phyloP scores from a whole-genome alignment of 1,284 basidiomycete genomes.

The Cerrena zonata region DNA sequence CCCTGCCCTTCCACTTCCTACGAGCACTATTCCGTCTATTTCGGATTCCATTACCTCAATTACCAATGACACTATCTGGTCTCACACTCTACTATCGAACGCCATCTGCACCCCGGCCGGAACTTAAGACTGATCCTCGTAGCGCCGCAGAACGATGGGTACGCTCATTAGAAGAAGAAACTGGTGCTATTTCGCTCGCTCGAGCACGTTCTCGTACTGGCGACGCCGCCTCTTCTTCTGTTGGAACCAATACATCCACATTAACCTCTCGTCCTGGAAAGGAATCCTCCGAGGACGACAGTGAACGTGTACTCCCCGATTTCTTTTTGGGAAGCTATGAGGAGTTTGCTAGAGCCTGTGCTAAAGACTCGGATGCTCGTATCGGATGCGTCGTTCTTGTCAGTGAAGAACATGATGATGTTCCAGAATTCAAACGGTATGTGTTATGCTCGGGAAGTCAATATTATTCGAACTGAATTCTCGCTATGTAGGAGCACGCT shows the following conservation, averaged over 20 bases:
- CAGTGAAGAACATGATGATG: constrained; percentile 86
- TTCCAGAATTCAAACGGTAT: constrained; percentile 78
- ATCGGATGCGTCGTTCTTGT: constrained; percentile 82
- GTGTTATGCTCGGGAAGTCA: too few species aligned
- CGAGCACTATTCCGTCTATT: constrained; percentile 32
- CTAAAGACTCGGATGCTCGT: constrained; percentile 56
- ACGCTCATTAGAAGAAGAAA: constrained; percentile 74
- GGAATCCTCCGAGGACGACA: constrained; percentile 16
- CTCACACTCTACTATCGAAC: constrained; percentile 44
- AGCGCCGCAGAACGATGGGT: constrained; percentile 66
- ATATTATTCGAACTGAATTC: background rate
- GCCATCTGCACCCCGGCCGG: constrained; percentile 15
- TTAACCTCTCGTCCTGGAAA: constrained; percentile 24
- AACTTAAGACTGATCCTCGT: constrained; percentile 15
- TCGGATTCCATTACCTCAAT: constrained; percentile 29
- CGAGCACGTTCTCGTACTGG: constrained; percentile 32
- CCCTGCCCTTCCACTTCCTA: constrained; percentile 29
- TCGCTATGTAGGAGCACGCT: constrained; percentile 79
- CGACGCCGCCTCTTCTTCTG: constrained; percentile 22
- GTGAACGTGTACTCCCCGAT: constrained; percentile 53
- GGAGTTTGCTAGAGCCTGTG: constrained; percentile 61
- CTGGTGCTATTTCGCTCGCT: constrained; percentile 59
- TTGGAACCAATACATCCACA: constrained; percentile 33
- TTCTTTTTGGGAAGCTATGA: constrained; percentile 84
- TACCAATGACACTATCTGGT: constrained; percentile 24